phyloP scores from a whole-genome alignment of 2,329 filamentous ascomycete species.

The Aspergillus sp. region DNA sequence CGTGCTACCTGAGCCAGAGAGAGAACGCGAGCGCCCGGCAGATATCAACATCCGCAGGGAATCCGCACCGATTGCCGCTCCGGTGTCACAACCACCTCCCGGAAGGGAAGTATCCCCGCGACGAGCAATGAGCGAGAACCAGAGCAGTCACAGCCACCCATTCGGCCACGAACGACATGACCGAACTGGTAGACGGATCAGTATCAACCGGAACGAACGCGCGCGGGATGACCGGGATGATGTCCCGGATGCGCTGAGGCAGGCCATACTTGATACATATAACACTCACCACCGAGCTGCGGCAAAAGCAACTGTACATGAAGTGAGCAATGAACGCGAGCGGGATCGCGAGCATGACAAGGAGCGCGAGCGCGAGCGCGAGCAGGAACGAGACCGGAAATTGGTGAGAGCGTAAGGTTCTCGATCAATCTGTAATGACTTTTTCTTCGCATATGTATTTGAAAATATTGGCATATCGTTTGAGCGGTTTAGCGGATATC shows the following conservation, averaged over 20 bases:
- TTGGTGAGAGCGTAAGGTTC: conserved; percentile 24
- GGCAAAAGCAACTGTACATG: conserved; percentile 28
- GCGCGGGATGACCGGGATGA: conserved; percentile 28
- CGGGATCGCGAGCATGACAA: conserved; percentile 12
- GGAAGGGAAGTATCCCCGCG: conserved; percentile 31
- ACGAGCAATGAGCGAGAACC: conserved; percentile 40
- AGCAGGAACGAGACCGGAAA: conserved; percentile 30
- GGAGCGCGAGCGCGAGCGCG: conserved; percentile 17
- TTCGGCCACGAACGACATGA: not conserved
- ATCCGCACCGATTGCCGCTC: conserved; percentile 23
- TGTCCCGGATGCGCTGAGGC: conserved; percentile 41
- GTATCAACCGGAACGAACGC: conserved; percentile 19
- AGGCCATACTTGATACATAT: conserved; percentile 42
- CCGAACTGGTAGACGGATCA: conserved; percentile 15
- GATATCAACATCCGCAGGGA: conserved; percentile 20
- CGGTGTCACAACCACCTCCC: conserved; percentile 23
- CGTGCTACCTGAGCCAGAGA: conserved; percentile 9
- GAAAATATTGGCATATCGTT: conserved; percentile 12
- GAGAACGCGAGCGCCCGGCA: not conserved
- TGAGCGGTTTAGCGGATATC: conserved; percentile 29
- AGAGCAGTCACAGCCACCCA: conserved; percentile 16
- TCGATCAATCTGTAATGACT: conserved; percentile 10
- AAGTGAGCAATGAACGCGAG: conserved; percentile 22
- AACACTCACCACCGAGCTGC: conserved; percentile 41
- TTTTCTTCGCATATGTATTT: conserved; percentile 7